phyloP scores from a whole-genome alignment of 331 rosid genomes.

The Pyrus hybrid region DNA sequence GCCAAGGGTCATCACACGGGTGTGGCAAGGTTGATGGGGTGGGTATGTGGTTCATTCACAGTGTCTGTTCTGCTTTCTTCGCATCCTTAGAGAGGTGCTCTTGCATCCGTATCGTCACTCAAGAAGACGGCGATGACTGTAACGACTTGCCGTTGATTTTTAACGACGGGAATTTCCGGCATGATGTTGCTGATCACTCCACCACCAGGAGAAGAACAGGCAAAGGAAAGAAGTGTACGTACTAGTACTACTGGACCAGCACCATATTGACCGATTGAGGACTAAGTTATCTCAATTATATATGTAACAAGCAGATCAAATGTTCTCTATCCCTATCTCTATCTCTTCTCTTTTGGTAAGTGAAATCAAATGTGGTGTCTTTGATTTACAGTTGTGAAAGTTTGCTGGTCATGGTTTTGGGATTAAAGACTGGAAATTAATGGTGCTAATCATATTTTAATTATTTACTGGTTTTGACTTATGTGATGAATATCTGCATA shows the following conservation, averaged over 20 bases:
- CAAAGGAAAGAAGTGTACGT: conserved; percentile 35
- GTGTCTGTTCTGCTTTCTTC: conserved; percentile 55
- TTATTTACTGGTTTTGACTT: not conserved
- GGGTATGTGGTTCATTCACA: conserved; percentile 67
- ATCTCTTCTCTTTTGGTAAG: conserved; percentile 33
- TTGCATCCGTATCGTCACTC: conserved; percentile 68
- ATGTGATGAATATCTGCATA: not conserved
- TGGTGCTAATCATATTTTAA: not conserved
- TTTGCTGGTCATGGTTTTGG: conserved; percentile 7
- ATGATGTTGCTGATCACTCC: conserved; percentile 13
- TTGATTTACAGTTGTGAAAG: conserved; percentile 12
- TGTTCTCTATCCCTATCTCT: not conserved
- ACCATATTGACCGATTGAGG: not conserved
- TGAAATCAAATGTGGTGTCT: not conserved
- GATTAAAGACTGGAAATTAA: not conserved
- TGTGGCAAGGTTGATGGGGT: conserved; percentile 60
- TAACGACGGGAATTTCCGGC: conserved; percentile 56
- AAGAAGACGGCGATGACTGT: conserved; percentile 47
- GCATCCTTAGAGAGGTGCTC: conserved; percentile 65
- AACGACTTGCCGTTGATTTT: conserved; percentile 62
- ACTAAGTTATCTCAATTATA: not conserved
- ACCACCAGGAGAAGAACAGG: conserved; percentile 41
- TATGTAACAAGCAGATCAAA: not conserved
- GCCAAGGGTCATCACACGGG: conserved; percentile 24
- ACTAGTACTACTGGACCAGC: not conserved